A percentile compares a stretch with the other conserved stretches of the same genome.
Evolutionary conservation across 495 filamentous ascomycete genomes (phyloP).

Genomic region (Thozetella sp.): DNA sequence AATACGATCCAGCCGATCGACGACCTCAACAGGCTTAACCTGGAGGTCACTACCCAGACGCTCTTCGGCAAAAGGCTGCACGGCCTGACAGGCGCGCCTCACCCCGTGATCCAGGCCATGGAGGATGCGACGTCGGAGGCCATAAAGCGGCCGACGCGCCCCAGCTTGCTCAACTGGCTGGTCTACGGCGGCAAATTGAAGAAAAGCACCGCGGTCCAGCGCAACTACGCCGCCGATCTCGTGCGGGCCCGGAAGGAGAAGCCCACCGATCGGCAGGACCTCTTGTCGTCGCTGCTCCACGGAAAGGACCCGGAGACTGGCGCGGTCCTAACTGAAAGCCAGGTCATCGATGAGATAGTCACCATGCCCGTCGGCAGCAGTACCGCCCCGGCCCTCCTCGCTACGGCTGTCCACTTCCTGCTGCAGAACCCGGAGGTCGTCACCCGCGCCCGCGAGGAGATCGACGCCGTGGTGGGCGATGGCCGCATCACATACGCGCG

Average conservation of each 20-base stretch:
- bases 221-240: conserved; percentile 55
- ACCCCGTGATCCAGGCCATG: conserved; percentile 70
- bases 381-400: conserved; percentile 50
- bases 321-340: conserved; percentile 54
- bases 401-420: conserved; percentile 59
- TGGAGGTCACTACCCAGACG: conserved; percentile 67
- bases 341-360: conserved; percentile 70
- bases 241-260: conserved; percentile 58
- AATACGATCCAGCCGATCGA: conserved; percentile 56
- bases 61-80: conserved; percentile 71
- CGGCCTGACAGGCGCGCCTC: conserved; percentile 59
- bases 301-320: conserved; percentile 69
- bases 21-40: conserved; percentile 70
- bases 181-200: conserved; percentile 55
- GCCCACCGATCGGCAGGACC: conserved; percentile 63
- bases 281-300: conserved; percentile 68
- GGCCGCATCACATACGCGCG: conserved; percentile 55
- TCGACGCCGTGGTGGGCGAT: conserved; percentile 61
- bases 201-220: conserved; percentile 53
- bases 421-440: conserved; percentile 63
- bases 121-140: conserved; percentile 61
- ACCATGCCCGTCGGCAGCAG: conserved; percentile 52
- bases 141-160: conserved; percentile 54
- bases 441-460: conserved; percentile 63
- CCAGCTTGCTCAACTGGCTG: conserved; percentile 56